Evolutionary conservation across 768 basidiomycete species (phyloP).

Genomic region (Lactarius quietus): DNA sequence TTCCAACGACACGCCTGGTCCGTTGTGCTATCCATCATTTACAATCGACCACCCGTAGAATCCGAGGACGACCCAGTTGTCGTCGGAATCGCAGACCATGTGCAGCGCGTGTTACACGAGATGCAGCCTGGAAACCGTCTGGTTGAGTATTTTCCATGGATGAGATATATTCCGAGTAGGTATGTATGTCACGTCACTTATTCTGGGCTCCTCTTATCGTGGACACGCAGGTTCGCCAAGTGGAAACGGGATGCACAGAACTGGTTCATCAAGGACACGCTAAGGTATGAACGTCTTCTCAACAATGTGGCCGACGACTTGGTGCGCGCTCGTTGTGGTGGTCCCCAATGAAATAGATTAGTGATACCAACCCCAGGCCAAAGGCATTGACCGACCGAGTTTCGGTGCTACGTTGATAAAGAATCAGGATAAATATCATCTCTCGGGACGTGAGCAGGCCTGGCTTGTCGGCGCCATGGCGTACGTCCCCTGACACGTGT

Average conservation of each 20-base stretch:
- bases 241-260: background rate
- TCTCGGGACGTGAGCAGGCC: constrained; percentile 14
- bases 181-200: background rate
- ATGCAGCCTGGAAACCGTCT: background rate
- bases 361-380: background rate
- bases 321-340: background rate
- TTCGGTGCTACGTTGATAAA: constrained; percentile 5
- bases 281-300: background rate
- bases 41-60: constrained; percentile 4
- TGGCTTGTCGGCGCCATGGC: constrained; percentile 20
- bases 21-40: constrained; percentile 28
- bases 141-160: background rate
- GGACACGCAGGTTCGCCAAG: background rate
- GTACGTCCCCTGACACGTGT: constrained; percentile 12
- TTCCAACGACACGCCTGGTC: constrained; percentile 31
- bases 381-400: background rate
- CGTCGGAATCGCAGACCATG: background rate
- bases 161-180: background rate
- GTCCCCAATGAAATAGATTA: background rate
- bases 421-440: background rate
- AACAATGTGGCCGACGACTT: background rate
- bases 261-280: background rate
- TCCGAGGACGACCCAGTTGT: constrained; percentile 11
- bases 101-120: background rate
- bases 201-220: background rate